A percentile compares a stretch with the other conserved stretches of the same genome.
Conservation (phyloP, 345 rosid species). For the Tarenaya hassleriana region DNA sequence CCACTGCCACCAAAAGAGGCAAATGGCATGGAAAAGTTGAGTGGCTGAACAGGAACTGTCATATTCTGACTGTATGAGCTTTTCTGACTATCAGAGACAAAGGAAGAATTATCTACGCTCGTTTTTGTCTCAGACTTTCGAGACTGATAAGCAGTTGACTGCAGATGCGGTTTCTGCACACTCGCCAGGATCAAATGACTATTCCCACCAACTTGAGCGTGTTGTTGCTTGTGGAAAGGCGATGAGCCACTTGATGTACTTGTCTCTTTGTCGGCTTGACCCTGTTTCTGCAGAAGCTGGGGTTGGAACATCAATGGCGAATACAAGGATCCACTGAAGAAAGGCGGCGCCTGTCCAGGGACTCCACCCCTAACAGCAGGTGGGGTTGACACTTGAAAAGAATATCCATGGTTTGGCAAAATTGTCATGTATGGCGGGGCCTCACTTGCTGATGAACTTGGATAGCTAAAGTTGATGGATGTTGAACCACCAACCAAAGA, state of each 20-base stretch:
- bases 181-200: slow-evolving; percentile 25
- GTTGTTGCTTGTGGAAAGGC: slow-evolving; percentile 41
- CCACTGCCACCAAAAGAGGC: slow-evolving; percentile 34
- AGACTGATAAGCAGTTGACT: slow-evolving; percentile 25
- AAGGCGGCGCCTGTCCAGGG: slow-evolving; percentile 40
- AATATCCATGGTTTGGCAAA: slow-evolving; percentile 41
- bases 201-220: slow-evolving; percentile 26
- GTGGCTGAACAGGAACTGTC: slow-evolving; percentile 33
- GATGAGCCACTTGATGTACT: slow-evolving; percentile 38
- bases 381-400: slow-evolving; percentile 32
- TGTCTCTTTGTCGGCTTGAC: slow-evolving; percentile 29
- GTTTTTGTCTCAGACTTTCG: slow-evolving; percentile 35
- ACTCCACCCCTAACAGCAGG: slow-evolving; percentile 35
- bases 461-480: slow-evolving; percentile 38
- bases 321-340: slow-evolving; percentile 42
- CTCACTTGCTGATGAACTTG: slow-evolving; percentile 37
- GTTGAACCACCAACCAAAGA: slow-evolving; percentile 27
- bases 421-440: slow-evolving; percentile 38
- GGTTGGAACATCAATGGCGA: slow-evolving; percentile 47
- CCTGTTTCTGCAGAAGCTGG: slow-evolving; percentile 41
- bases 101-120: slow-evolving; percentile 27
- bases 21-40: slow-evolving; percentile 44
- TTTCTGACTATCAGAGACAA: slow-evolving; percentile 23
- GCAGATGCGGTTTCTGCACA: slow-evolving; percentile 31
- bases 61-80: slow-evolving; percentile 36